Conservation (phyloP, 2,329 filamentous ascomycete species). For the Xylariaceae sp. region DNA sequence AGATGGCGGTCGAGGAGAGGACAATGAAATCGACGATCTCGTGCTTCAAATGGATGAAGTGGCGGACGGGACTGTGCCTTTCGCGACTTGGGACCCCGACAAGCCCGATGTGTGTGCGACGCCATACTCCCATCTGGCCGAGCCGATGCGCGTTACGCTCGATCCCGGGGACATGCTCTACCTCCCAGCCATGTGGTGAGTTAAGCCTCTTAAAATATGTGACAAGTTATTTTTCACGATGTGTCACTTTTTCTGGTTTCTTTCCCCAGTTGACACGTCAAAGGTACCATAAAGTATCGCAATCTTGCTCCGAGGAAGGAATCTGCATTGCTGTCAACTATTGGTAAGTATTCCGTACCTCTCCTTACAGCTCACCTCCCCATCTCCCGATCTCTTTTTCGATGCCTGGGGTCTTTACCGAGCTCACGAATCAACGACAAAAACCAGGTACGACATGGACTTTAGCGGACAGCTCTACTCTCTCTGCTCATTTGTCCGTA, state of each 20-base stretch:
- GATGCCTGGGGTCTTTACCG: not conserved
- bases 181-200: conserved; percentile 71
- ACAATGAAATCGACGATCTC: conserved; percentile 1
- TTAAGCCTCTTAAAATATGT: not conserved
- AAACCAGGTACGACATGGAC: conserved; percentile 69
- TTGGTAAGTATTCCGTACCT: conserved; percentile 49
- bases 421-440: conserved; percentile 4
- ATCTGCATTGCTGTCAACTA: conserved; percentile 78
- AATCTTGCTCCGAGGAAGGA: conserved; percentile 61
- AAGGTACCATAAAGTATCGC: conserved; percentile 74
- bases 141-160: conserved; percentile 62
- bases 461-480: conserved; percentile 66
- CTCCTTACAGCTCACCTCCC: not conserved
- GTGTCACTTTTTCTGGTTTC: not conserved
- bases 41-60: conserved; percentile 13
- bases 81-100: conserved; percentile 73
- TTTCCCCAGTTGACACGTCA: not conserved
- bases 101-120: conserved; percentile 45
- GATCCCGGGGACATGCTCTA: conserved; percentile 75
- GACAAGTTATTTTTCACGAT: not conserved
- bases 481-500: conserved; percentile 36
- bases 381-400: not conserved
- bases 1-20: not conserved
- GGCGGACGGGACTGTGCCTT: conserved; percentile 46
- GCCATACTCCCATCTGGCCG: conserved; percentile 53